A percentile compares a stretch with the other conserved stretches of the same genome.
Conservation (phyloP, 805 yeast species). For the Candida corydali region DNA sequence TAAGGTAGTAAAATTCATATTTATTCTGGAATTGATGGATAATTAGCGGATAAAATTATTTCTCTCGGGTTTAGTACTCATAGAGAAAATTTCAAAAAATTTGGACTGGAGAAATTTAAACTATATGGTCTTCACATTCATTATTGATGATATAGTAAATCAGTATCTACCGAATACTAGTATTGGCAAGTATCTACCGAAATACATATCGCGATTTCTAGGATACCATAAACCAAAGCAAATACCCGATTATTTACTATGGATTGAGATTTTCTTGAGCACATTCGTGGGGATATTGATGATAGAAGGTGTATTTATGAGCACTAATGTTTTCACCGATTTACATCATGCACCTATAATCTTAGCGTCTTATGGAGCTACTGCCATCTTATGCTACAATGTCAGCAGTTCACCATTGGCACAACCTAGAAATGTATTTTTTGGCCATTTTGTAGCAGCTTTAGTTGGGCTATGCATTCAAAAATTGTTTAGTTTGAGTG, state of each 20-base stretch:
- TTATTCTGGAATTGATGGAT: background rate
- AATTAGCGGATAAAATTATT: background rate
- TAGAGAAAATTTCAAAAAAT: no score
- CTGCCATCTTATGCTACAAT: conserved; percentile 57
- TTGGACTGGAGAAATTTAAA: background rate
- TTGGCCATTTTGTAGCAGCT: conserved; percentile 54
- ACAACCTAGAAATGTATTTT: conserved; percentile 57
- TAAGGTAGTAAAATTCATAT: background rate
- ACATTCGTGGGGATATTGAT: conserved; percentile 44
- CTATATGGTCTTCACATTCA: conserved; percentile 32
- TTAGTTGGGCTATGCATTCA: conserved; percentile 51
- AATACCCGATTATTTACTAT: conserved; percentile 34
- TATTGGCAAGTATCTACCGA: conserved; percentile 25
- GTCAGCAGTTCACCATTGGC: conserved; percentile 54
- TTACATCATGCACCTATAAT: conserved; percentile 46
- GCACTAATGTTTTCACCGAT: conserved; percentile 28
- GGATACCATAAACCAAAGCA: conserved; percentile 34
- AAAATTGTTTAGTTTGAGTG: conserved; percentile 48
- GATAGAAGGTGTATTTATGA: conserved; percentile 44
- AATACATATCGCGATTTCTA: conserved; percentile 29
- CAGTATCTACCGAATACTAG: conserved; percentile 26
- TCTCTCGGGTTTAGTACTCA: no score
- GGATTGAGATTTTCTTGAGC: conserved; percentile 45
- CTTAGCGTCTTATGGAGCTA: conserved; percentile 59
- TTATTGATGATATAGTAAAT: conserved; percentile 29